Base-by-base conservation (phyloP, 768 basidiomycete genomes). In the Mrakia gelida region DNA sequence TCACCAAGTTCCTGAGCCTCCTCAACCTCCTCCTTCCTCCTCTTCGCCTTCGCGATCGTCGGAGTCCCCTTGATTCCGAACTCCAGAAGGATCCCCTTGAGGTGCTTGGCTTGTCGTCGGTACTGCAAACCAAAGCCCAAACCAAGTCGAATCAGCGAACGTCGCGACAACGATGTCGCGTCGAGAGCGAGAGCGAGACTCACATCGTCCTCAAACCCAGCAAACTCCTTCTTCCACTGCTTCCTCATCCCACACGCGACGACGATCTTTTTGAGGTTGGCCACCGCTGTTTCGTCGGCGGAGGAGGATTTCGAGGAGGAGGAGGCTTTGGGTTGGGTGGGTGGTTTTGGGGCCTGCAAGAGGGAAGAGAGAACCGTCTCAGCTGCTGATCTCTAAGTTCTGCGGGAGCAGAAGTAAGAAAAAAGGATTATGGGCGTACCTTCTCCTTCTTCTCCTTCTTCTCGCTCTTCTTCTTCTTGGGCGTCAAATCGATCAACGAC, bases 161-260 rank as follows among this genome's bases (percentile, higher is more conserved):
- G 65, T 34, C 0, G 16, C 6, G 38, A 45, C 23, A 10, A 41
- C 41, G 10, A 70, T 10, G 30, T 15, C 65, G 23, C 34, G 18
- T 10, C n/a, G n/a, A 63, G 10, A 34, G 16, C 11, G 28, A 30
- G 7, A 34, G 30, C 4, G 10, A 5, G 23, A 43, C 67, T 70
- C 38, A 70, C 67, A 23, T 70, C 67, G 8, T 70, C 41, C 67
- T 70, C 67, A 30, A 70, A 70, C 38, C 67, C 67, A 21, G 67
- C 67, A 43, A 70, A 70, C 67, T 70, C 67, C 26, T 26, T 41
- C 38, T 70, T 70, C 67, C 67, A 70, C 41, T 41, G 34, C 21
- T 70, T 70, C 67, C 67, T 70, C 67, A 70, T 70, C 67, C 67
- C 67, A 70, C 67, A 70, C 1, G 67, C 38, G 13, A 41, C 26